Evolutionary conservation across 2,329 filamentous ascomycete genomes (phyloP).

Genomic region (Coniosporium tulheliwenetii): DNA sequence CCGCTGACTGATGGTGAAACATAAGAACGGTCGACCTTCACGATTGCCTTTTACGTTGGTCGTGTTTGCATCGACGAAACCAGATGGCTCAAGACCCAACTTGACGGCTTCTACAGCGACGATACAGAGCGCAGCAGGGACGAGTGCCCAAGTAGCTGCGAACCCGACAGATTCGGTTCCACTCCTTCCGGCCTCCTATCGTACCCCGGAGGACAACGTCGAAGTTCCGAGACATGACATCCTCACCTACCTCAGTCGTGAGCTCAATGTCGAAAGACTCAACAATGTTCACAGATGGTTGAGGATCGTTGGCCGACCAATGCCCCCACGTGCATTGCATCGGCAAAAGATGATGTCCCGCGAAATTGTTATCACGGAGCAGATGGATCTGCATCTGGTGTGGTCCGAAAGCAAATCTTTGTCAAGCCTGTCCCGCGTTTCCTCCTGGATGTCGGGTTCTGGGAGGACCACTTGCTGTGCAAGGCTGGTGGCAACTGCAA

Average conservation of each 20-base stretch:
- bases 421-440: constrained; percentile 6
- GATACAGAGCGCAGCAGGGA: too few species aligned
- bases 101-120: too few species aligned
- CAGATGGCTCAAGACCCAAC: too few species aligned
- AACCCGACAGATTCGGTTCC: not conserved
- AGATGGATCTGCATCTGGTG: constrained; percentile 5
- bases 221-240: not conserved
- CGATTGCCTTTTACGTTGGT: too few species aligned
- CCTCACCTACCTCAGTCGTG: not conserved
- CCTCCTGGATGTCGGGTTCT: constrained; percentile 2
- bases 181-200: constrained; percentile 1
- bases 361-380: constrained; percentile 4
- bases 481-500: not conserved
- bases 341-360: constrained; percentile 5
- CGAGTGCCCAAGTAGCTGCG: too few species aligned
- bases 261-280: constrained; percentile 4
- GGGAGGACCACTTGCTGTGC: not conserved
- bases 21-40: too few species aligned
- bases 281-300: constrained; percentile 12
- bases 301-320: constrained; percentile 11
- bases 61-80: too few species aligned
- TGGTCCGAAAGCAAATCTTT: constrained; percentile 6
- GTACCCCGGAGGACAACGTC: not conserved
- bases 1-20: too few species aligned
- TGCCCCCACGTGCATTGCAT: constrained; percentile 12